Conservation (phyloP, 2,329 filamentous ascomycete species). For the Penicillium sp. region DNA sequence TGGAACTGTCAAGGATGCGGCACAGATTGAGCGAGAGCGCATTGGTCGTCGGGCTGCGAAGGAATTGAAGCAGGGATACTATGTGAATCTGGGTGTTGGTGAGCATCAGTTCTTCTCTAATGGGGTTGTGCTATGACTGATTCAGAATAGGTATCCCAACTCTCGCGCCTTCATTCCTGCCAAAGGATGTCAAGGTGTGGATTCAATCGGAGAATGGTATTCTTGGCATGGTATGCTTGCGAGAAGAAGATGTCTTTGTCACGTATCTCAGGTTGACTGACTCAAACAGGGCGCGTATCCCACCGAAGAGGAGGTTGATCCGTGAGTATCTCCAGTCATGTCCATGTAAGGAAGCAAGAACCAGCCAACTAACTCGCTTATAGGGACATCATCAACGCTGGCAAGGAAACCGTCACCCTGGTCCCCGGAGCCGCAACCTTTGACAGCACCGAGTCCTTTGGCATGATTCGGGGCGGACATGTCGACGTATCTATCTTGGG, state of each 20-base stretch:
- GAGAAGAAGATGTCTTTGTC: constrained; percentile 13
- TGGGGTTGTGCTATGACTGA: constrained; percentile 1
- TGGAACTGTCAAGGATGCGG: constrained; percentile 37
- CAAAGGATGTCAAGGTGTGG: constrained; percentile 70
- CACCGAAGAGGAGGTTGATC: constrained; percentile 68
- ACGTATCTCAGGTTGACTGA: neutral
- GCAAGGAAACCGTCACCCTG: constrained; percentile 84
- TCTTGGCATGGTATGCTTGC: constrained; percentile 62
- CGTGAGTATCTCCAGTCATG: constrained; percentile 36
- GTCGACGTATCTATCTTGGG: constrained; percentile 83
- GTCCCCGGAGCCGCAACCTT: constrained; percentile 76
- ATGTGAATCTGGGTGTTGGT: constrained; percentile 41
- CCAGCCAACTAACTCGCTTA: neutral
- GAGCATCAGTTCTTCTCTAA: constrained; percentile 7
- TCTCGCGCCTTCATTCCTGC: constrained; percentile 75
- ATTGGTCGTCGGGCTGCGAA: constrained; percentile 77
- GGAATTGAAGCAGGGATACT: constrained; percentile 67
- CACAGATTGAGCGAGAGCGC: constrained; percentile 49
- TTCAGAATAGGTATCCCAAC: constrained; percentile 70
- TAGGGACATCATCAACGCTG: constrained; percentile 78
- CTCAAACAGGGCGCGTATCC: constrained; percentile 67
- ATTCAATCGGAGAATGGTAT: constrained; percentile 87
- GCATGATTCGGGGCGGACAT: constrained; percentile 83
- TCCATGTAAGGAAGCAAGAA: neutral
- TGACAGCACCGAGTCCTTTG: constrained; percentile 78